Evolutionary conservation across 768 basidiomycete genomes (phyloP).

Genomic region (Cyclocybe cylindracea): DNA sequence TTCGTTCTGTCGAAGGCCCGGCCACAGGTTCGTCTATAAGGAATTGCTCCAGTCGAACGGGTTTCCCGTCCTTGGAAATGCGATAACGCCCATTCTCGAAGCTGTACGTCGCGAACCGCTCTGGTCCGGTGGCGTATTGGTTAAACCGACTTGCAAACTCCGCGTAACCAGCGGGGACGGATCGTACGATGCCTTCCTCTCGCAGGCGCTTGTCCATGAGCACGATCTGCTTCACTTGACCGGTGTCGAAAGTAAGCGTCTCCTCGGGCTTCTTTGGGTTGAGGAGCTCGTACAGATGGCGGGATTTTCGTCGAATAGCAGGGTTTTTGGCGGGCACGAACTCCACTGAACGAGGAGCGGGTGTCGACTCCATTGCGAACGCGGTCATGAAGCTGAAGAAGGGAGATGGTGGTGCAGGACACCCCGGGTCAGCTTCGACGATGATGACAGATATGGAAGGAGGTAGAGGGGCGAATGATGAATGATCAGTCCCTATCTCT

Average conservation of each 20-base stretch:
- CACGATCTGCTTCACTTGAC: slow-evolving; percentile 19
- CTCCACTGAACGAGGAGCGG: neutral
- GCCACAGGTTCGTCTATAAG: slow-evolving; percentile 15
- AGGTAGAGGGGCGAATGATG: no score
- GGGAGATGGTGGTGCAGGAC: no score
- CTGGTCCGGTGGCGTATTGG: slow-evolving; percentile 12
- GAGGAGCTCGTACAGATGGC: slow-evolving; percentile 17
- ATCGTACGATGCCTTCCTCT: slow-evolving; percentile 4
- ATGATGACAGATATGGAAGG: no score
- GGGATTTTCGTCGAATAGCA: slow-evolving; percentile 15
- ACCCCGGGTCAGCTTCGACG: no score
- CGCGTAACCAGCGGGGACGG: slow-evolving; percentile 18
- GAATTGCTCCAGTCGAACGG: slow-evolving; percentile 18
- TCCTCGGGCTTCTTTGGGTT: slow-evolving; percentile 14
- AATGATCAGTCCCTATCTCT: no score
- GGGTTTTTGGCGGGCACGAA: slow-evolving; percentile 8
- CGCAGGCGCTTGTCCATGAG: slow-evolving; percentile 17
- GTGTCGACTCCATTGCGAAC: no score
- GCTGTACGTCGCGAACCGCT: slow-evolving; percentile 18
- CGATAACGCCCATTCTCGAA: slow-evolving; percentile 8
- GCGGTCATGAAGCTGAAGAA: no score
- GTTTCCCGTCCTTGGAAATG: slow-evolving; percentile 12
- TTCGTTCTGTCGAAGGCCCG: neutral
- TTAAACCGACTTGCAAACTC: slow-evolving; percentile 17
- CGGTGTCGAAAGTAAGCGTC: slow-evolving; percentile 15